These are phyloP conservation scores for Penicillium hordei DNA, from an alignment of 2,329 filamentous ascomycete genomes.

Conservation along the genomic window DNA sequence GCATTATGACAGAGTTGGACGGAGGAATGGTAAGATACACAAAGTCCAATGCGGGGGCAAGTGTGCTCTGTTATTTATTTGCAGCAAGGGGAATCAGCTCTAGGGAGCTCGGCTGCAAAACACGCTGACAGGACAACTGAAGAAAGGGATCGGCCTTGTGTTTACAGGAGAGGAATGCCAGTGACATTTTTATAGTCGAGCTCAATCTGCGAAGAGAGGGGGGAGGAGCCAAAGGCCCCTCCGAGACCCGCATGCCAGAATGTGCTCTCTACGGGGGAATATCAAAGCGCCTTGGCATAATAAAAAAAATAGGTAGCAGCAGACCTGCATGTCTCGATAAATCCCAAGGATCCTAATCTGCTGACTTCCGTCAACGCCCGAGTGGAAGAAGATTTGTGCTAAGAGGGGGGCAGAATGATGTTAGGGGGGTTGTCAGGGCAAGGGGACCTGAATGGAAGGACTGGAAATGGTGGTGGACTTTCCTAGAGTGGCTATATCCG, in stretches of 20 bases:
- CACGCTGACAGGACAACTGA: constrained; percentile 8
- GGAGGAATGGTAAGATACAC: constrained; percentile 17
- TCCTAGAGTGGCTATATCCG: background rate
- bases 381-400: constrained; percentile 11
- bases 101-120: background rate
- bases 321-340: constrained; percentile 19
- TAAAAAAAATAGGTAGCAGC: constrained; percentile 14
- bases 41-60: constrained; percentile 24
- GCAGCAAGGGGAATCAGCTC: constrained; percentile 6
- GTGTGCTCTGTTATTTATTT: constrained; percentile 19
- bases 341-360: constrained; percentile 18
- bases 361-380: constrained; percentile 21
- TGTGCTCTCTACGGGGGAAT: constrained; percentile 17
- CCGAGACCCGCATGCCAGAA: constrained; percentile 26
- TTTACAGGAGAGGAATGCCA: constrained; percentile 30
- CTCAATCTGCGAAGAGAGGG: constrained; percentile 21
- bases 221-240: constrained; percentile 9
- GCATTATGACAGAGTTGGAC: constrained; percentile 28
- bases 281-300: constrained; percentile 15
- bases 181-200: constrained; percentile 30
- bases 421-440: constrained; percentile 4
- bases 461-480: background rate
- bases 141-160: constrained; percentile 27
- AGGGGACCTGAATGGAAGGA: background rate
- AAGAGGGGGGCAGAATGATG: background rate